phyloP scores from a whole-genome alignment of 2,329 filamentous ascomycete genomes.

The Neofusicoccum umdonicola region DNA sequence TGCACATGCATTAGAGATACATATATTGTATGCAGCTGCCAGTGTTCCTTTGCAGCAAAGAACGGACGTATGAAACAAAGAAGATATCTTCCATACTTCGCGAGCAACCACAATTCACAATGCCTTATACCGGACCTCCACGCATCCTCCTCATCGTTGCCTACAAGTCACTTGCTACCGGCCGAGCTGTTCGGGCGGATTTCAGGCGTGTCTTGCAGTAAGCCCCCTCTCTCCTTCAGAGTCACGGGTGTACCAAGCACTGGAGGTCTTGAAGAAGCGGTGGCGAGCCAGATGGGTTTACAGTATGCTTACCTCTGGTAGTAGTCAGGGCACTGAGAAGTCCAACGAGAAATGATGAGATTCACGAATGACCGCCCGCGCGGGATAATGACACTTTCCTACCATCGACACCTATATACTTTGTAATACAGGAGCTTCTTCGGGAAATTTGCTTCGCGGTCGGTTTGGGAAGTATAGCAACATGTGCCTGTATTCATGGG shows the following conservation, averaged over 20 bases:
- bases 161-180: neutral
- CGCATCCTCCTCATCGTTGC: constrained; percentile 1
- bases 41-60: neutral
- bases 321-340: too few species aligned
- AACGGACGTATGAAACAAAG: neutral
- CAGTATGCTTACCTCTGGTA: neutral
- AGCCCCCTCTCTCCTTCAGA: neutral
- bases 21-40: neutral
- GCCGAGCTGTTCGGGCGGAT: neutral
- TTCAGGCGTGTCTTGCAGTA: neutral
- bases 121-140: neutral
- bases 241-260: neutral
- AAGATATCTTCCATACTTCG: neutral
- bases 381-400: too few species aligned
- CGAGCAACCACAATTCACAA: neutral
- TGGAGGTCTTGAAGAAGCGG: too few species aligned
- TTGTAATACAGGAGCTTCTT: too few species aligned
- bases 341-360: too few species aligned
- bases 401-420: too few species aligned
- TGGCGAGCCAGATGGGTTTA: neutral
- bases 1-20: neutral
- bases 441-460: too few species aligned
- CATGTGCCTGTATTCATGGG: too few species aligned
- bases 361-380: too few species aligned
- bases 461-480: too few species aligned